Base-by-base conservation (phyloP, 2,329 filamentous ascomycete species). In the Eutypa lata region DNA sequence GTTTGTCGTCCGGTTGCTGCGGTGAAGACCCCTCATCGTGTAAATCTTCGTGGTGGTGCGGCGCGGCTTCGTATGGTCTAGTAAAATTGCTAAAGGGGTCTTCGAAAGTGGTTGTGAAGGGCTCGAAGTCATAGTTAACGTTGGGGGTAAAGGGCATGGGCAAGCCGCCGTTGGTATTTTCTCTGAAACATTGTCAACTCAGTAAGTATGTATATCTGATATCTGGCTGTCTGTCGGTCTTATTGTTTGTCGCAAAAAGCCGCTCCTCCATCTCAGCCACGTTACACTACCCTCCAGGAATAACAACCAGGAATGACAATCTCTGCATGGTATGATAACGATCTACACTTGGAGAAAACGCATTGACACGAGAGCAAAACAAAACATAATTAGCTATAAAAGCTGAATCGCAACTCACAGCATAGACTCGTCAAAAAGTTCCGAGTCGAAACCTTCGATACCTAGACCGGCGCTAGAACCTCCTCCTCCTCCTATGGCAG, bases 11-110 rank as follows among this genome's bases (percentile, higher is more conserved):
- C 16, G 82, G 78, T 57, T 84, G 80, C 56, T 80, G 76, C 22
- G 79, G 76, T 13, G 81, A 81, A 1, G 75, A 71, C 35, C 73
- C 75, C 58, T 81, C 71, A 60, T 64, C 61, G 53, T 68, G 67
- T 52, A 76, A 67, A 53, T 73, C 68, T 64, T 81, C 75, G 51
- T 62, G 68, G 51, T 62, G 68, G 50, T 71, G 71, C 45, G 73
- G 71, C 16, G 71, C 68, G 44, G 71, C 69, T 47, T 79, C 76
- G 64, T 77, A 79, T 16, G 75, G 72, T 40, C 76, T 68, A 10
- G 80, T n/a, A n/a, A n/a, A 77, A 65, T 84, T 83, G 56, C 80
- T 79, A 62, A 87, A 86, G 37, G 84, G 83, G 62, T 87, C 84
- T 66, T 87, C 84, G 63, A 86, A 87, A 7, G 82, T 85, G 38